These are phyloP conservation scores for Prunus fruticosa DNA, from an alignment of 306 rosid genomes.

Conservation along the genomic window DNA sequence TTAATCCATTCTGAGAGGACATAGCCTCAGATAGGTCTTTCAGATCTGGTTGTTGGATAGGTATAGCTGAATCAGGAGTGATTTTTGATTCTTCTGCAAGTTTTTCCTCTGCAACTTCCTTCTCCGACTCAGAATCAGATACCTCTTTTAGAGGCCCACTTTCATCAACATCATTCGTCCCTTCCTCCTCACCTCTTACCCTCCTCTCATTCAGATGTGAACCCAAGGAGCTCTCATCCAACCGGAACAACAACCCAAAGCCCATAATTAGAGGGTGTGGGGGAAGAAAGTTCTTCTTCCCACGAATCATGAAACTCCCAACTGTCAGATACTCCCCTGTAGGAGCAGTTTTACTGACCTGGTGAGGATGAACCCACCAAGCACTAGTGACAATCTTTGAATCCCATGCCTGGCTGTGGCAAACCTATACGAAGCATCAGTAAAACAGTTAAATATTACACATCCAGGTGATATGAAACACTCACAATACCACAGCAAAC, in stretches of 20 bases:
- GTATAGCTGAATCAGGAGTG: conserved; percentile 28
- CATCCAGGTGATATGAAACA: conserved; percentile 21
- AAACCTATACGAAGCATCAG: conserved; percentile 60
- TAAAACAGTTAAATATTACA: background rate
- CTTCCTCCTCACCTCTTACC: conserved; percentile 97
- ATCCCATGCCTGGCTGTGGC: conserved; percentile 99
- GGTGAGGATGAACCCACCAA: conserved; percentile 99
- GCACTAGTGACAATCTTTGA: conserved; percentile 99
- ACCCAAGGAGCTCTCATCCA: conserved; percentile 98
- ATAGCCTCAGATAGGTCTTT: conserved; percentile 28
- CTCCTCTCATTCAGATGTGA: conserved; percentile 96
- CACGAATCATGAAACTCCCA: conserved; percentile 98
- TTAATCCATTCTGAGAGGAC: conserved; percentile 31
- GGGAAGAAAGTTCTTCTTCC: conserved; percentile 94
- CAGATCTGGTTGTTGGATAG: conserved; percentile 20
- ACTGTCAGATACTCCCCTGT: conserved; percentile 98
- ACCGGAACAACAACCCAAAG: conserved; percentile 86
- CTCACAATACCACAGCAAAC: conserved; percentile 26
- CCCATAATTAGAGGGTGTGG: conserved; percentile 99
- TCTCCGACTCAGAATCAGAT: conserved; percentile 73
- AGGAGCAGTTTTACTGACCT: conserved; percentile 99
- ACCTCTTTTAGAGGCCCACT: conserved; percentile 51
- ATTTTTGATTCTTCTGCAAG: conserved; percentile 36
- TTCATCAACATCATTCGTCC: conserved; percentile 57
- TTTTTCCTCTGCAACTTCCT: conserved; percentile 37